Base-by-base conservation (phyloP, 108 stramenopile species). In the Skeletonema marinoi region DNA sequence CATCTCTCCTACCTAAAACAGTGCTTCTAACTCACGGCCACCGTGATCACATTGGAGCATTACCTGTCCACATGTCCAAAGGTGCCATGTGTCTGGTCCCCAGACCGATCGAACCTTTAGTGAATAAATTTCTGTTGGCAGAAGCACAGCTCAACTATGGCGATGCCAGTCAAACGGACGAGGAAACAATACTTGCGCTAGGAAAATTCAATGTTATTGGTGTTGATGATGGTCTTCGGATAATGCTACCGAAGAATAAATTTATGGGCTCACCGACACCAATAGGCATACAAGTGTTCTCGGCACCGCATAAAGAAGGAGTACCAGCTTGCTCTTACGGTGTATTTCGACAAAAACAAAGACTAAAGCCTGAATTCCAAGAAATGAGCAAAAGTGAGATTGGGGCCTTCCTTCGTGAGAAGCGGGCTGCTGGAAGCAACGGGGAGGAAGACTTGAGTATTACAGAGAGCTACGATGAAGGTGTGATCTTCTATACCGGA, bases 141-240 rank as follows among this genome's bases (percentile, higher is more conserved):
- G 88, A 88, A 46, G 88, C 88, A 14, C 83, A 85, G 65, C 51
- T 88, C 19, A 88, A 88, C 48, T 88, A 88, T 66, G 88, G 88
- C 13, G 68, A 81, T 29, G 30, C 68, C 31, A 41, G 30, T 50
- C 88, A 88, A 73, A 84, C 85, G 8, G 85, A 88, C 31, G 80
- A 81, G 33, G 65, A 84, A 60, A 88, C 88, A 16, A 41, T 72
- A 14, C 38, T 59, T 6, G 85, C 85, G 11, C 68, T 88, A 12
- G 88, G 88, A 3, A 71, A 39, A 19, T 88, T 79, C 59, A 69
- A 84, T 63, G 12, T 88, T 16, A 8, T 29, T 13, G 79, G 75
- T 36, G 81, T 82, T 4, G 41, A 54, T 16, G 85, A 86, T 73
- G 85, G 88, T 14, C 38, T 58, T 38, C 75, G 76, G 31, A 71